Base-by-base conservation (phyloP, 1,139 yeast genomes). In the Saccharomyces pastorianus region DNA sequence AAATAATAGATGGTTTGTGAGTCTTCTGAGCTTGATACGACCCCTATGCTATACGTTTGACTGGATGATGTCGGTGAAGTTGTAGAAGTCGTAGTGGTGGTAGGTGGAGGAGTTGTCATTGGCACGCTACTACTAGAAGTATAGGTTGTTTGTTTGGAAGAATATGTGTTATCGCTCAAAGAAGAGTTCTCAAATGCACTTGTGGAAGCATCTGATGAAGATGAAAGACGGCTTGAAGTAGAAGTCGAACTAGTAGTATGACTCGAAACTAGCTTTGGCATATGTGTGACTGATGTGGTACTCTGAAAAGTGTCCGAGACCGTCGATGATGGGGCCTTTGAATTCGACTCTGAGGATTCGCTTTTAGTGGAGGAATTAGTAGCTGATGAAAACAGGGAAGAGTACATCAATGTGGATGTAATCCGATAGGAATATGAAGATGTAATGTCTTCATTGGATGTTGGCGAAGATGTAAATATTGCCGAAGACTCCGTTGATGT, bases 1-100 rank as follows among this genome's bases (percentile, higher is more conserved):
- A 59, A 58, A 51, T 55, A 56, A 32, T 53, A 58, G 7, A 60
- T 58, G 1, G 66, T 59, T 4, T 66, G 54, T 8, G 58, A 47
- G 20, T 54, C 54, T 32, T 53, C 52, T 4, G 61, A 55, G 14
- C 59, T 52, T 17, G 55, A 51, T 6, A 46, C 49, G 51, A 49
- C 52, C 31, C 31, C 49, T 23, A 38, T 53, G 44, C 25, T 29
- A 32, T 48, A 46, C 4, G 17, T 29, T 17, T 46, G 55, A 41
- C 17, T 23, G 3, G 23, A n/a, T 23, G 46, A 9, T 48, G 42
- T 6, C 27, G 1, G n/a, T 7, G 31, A 1, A 23, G 17, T 56
- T 11, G 53, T 32, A 13, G 49, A 59, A 57, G 46, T 11, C 13
- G 25, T 2, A 38, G 25, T 38, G 13, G 44, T 17, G 44, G 13